Base-by-base conservation (phyloP, 179 eudicot genomes). In the Spinacia oleracea region DNA sequence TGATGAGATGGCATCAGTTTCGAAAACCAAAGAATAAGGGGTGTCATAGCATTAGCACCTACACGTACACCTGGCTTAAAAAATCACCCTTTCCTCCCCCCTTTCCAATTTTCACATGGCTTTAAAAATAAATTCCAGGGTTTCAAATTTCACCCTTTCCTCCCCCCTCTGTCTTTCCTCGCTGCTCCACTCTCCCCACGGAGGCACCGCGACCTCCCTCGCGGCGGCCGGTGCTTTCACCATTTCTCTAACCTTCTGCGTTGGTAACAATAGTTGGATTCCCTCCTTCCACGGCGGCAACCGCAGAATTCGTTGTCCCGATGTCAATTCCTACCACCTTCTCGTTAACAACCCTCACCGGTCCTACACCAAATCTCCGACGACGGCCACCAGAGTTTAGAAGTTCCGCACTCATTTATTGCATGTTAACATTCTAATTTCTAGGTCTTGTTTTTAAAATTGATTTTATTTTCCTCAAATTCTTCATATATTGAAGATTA, bases 241-340 rank as follows among this genome's bases (percentile, higher is more conserved):
- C 1, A 1, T 38, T 51, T 51, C 21, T 51, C 56, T n/a, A n/a
- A n/a, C 98, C 98, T 72, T 94, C 97, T 0, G 91, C 92, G 73
- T 94, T 94, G 0, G 98, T 89, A 0, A 94, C 93, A 15, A 93
- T 93, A 0, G 92, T 87, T 12, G 98, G 98, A 82, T 93, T 92
- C 9, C 98, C 98, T 0, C 98, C 98, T 62, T 93, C 98, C 98
- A 93, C 90, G 2, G 95, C 98, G 12, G 97, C 98, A 70, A 93
- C 98, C 0, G 98, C 98, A 0, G 98, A 93, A 74, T 93, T 93
- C 1, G 98, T 93, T 0, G 98, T 93, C 0, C 98, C 98, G 6
- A 93, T 87, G 80, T 93, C 98, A 67, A 93, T 93, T 7, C 98
- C 98, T 6, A 92, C 98, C 5, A 90, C 98, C 67, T 93, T 93